Evolutionary conservation across 768 basidiomycete species (phyloP), one percentile per base, ranked within the genome.

Genomic region (Kwoniella botswanensis): DNA sequence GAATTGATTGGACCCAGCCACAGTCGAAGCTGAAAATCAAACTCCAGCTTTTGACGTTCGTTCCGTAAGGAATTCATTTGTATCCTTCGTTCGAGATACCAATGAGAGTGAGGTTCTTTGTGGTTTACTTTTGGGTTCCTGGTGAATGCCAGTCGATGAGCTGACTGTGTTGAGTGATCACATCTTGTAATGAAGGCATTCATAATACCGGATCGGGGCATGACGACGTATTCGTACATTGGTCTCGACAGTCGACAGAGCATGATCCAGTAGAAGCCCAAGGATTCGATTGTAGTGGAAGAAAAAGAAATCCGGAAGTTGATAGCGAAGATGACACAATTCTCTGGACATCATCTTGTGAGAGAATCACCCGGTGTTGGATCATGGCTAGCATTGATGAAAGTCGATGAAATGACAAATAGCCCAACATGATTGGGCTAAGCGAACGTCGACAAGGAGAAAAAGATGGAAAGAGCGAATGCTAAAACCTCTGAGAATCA

Each of bases 21-120:
- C n/a, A n/a, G 52, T 21, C 17, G 54, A 22, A 21, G 11, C 10
- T 12, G 7, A 21, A 13, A 17, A 58, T 42, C 57, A 58, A 58
- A 58, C 24, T 58, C 57, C 57, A 35, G 15, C 57, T 58, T 58
- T 58, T 35, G 57, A 58, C 26, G 21, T 35, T 58, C 57, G 24
- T 13, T 29, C 26, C 26, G 15, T 11, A 13, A 17, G 26, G 15
- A 58, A 17, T 58, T 26, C 15, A 35, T 17, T 1, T 17, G 6
- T 17, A 35, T 4, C 46, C 46, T 50, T 6, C 46, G 18, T 50
- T 4, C 17, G 46, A 50, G 46, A 50, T 50, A 12, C 18, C 12
- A 15, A 0, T 50, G 46, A 15, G 1, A 13, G 18, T 50, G 35
- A 35, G 35, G 35, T 35, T 9, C 35, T 35, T 26, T 26, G 26